Percentiles rank a stretch among this genome's conserved stretches.
Evolutionary conservation across 2,329 filamentous ascomycete genomes (phyloP).

Genomic region (Hymenoscyphus albidus): DNA sequence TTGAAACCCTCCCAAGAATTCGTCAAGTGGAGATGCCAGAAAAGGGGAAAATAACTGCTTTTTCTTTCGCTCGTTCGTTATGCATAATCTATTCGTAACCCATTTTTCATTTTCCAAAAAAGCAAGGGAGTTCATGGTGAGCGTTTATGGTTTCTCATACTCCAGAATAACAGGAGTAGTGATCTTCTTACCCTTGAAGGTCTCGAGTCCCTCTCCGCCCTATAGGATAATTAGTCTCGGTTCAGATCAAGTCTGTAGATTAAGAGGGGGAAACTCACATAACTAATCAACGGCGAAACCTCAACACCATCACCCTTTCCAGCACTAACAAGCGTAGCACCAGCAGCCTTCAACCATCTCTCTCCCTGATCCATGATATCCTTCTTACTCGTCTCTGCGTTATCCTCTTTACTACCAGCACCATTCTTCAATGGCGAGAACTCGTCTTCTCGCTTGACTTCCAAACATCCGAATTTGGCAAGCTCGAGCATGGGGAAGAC

Average conservation of each 20-base stretch:
- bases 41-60: no score
- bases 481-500: constrained; percentile 88
- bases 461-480: constrained; percentile 88
- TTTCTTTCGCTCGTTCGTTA: not conserved
- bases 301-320: constrained; percentile 68
- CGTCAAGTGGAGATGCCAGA: no score
- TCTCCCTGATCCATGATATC: constrained; percentile 89
- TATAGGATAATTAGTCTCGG: constrained; percentile 49
- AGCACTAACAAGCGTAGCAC: constrained; percentile 68
- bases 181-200: constrained; percentile 50
- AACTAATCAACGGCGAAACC: constrained; percentile 89
- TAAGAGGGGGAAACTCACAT: constrained; percentile 60
- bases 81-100: constrained; percentile 3
- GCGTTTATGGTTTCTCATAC: constrained; percentile 33
- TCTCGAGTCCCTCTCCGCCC: constrained; percentile 61
- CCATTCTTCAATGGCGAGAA: constrained; percentile 97
- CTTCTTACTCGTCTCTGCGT: constrained; percentile 85
- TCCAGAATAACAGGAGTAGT: constrained; percentile 51
- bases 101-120: constrained; percentile 2
- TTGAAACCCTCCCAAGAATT: no score
- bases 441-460: constrained; percentile 95
- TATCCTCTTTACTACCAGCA: constrained; percentile 80
- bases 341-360: constrained; percentile 78
- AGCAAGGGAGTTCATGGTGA: not conserved
- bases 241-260: not conserved